Percentiles rank a stretch among this genome's conserved stretches.
Evolutionary conservation across 75 land plant genomes (phyloP).

Genomic region (Cryptomeria japonica): DNA sequence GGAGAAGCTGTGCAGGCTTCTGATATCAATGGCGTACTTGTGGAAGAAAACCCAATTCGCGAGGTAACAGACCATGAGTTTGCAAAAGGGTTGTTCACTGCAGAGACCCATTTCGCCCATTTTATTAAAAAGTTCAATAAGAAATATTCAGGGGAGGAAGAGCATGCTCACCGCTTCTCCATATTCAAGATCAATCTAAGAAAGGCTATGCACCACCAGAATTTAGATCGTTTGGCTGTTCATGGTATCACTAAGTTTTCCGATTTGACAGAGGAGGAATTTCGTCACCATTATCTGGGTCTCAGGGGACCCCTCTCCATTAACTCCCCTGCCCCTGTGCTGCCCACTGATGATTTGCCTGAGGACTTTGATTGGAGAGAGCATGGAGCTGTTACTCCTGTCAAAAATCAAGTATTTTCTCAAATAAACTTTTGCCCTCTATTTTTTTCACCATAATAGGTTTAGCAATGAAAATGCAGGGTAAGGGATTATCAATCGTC

Average conservation of each 20-base stretch:
- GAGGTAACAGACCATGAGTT: neutral
- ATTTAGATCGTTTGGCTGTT: conserved; percentile 74
- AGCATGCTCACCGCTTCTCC: conserved; percentile 61
- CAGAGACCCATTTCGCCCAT: conserved; percentile 36
- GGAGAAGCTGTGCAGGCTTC: neutral
- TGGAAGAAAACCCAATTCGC: neutral
- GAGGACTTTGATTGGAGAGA: conserved; percentile 87
- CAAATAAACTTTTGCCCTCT: too few relatives aligned
- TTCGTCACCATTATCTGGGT: conserved; percentile 51
- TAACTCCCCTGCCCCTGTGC: conserved; percentile 57
- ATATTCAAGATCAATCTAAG: conserved; percentile 75
- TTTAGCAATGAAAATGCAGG: neutral
- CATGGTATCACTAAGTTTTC: conserved; percentile 97
- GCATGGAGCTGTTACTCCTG: conserved; percentile 79
- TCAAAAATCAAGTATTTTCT: conserved; percentile 76
- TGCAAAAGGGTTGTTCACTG: neutral
- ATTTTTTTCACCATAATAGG: neutral
- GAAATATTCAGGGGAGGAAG: conserved; percentile 57
- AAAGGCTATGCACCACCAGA: conserved; percentile 74
- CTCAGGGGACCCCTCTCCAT: conserved; percentile 26
- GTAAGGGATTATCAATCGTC: neutral
- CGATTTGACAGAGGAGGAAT: conserved; percentile 86
- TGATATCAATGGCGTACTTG: neutral
- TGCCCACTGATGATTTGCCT: conserved; percentile 76
- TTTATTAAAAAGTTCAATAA: conserved; percentile 66